Percentiles rank a stretch among this genome's conserved stretches.
Evolutionary conservation across 345 rosid genomes (phyloP).

Genomic region (Brassica napus): DNA sequence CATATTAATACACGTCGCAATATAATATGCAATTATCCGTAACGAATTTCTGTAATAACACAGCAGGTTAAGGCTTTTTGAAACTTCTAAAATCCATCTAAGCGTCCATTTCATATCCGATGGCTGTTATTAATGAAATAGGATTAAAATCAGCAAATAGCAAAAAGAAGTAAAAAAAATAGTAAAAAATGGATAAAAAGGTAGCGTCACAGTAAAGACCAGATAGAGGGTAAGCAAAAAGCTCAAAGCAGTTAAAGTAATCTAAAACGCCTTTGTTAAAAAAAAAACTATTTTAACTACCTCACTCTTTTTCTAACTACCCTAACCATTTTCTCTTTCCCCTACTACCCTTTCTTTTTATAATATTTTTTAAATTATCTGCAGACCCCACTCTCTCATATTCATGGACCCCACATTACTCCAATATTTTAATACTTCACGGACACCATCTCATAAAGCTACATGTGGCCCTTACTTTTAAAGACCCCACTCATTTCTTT

Average conservation of each 20-base stretch:
- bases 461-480: too few species aligned
- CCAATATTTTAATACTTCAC: too few species aligned
- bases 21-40: background rate
- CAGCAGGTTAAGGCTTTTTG: slow-evolving; percentile 17
- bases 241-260: slow-evolving; percentile 18
- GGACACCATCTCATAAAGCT: too few species aligned
- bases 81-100: slow-evolving; percentile 17
- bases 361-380: too few species aligned
- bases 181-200: background rate
- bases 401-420: too few species aligned
- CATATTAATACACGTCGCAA: background rate
- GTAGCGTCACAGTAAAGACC: slow-evolving; percentile 35
- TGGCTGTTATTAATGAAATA: background rate
- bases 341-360: too few species aligned
- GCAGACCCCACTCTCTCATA: too few species aligned
- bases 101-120: slow-evolving; percentile 21
- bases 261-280: too few species aligned
- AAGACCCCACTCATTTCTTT: too few species aligned
- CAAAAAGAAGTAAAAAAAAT: background rate
- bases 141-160: background rate
- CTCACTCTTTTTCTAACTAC: too few species aligned
- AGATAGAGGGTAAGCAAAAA: slow-evolving; percentile 1
- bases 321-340: too few species aligned
- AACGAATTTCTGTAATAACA: slow-evolving; percentile 25
- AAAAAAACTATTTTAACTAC: too few species aligned